These are phyloP conservation scores for Sicyos baderoa DNA, from an alignment of 306 rosid species.

Conservation along the genomic window DNA sequence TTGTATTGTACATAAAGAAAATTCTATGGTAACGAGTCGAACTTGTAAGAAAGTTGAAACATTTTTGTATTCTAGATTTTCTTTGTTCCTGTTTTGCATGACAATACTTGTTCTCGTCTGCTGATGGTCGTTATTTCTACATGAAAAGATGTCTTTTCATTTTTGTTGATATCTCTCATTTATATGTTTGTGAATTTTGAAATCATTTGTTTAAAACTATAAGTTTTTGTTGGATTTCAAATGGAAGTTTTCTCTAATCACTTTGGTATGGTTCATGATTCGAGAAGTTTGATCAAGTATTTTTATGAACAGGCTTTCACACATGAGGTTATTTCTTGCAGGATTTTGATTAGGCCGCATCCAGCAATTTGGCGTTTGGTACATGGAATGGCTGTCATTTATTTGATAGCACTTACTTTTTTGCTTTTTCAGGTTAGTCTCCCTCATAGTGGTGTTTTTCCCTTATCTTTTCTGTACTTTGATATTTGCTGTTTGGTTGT, in stretches of 20 bases:
- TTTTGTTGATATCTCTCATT: background rate
- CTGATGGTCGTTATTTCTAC: background rate
- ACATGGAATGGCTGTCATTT: slow-evolving; percentile 97
- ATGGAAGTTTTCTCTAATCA: background rate
- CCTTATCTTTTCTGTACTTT: background rate
- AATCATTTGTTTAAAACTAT: background rate
- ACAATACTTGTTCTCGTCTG: background rate
- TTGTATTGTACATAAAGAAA: slow-evolving; percentile 11
- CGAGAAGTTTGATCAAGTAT: background rate
- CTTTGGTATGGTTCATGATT: background rate
- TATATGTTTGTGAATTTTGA: background rate
- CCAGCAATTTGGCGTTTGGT: slow-evolving; percentile 99
- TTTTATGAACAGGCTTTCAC: background rate
- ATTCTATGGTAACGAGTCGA: background rate
- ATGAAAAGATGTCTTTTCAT: background rate
- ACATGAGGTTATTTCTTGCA: slow-evolving; percentile 29
- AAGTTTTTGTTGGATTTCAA: background rate
- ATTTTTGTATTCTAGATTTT: background rate
- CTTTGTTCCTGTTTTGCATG: background rate
- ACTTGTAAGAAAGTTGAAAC: background rate
- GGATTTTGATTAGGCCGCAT: slow-evolving; percentile 96
- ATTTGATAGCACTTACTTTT: slow-evolving; percentile 87
- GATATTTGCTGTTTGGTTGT: background rate
- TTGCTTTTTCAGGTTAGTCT: slow-evolving; percentile 80
- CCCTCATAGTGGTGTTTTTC: background rate